These are phyloP conservation scores for Cercospora sp. DNA, from an alignment of 2,329 filamentous ascomycete species.

Conservation along the genomic window DNA sequence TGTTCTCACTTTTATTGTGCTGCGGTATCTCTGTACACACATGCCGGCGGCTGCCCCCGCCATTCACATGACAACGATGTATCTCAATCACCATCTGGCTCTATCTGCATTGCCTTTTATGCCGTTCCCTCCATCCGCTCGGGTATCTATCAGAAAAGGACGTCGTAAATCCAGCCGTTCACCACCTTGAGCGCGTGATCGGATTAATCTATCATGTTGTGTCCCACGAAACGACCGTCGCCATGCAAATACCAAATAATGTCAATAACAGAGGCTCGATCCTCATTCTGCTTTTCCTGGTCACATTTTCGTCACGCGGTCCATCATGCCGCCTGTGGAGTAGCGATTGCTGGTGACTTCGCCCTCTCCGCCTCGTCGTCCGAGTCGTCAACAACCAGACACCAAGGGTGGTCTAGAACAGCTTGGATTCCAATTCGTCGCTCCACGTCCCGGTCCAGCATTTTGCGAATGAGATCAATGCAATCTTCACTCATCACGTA, in stretches of 20 bases:
- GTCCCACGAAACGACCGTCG: not conserved
- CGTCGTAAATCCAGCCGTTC: conserved; percentile 5
- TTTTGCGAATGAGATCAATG: conserved; percentile 84
- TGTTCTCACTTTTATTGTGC: conserved; percentile 1
- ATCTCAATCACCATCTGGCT: conserved; percentile 2
- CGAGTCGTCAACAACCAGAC: conserved; percentile 36
- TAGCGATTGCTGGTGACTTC: conserved; percentile 7
- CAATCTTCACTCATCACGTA: conserved; percentile 87
- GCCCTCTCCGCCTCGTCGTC: conserved; percentile 20
- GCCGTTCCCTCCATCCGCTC: not conserved
- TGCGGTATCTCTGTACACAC: not conserved
- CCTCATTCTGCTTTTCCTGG: not conserved
- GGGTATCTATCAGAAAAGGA: conserved; percentile 17
- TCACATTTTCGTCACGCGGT: not conserved
- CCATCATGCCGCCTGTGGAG: not conserved
- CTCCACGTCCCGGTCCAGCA: conserved; percentile 88
- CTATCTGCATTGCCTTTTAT: conserved; percentile 1
- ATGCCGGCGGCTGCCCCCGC: not conserved
- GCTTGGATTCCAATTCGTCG: conserved; percentile 81
- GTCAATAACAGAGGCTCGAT: not conserved
- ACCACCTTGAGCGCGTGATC: conserved; percentile 3
- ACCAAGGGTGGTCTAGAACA: conserved; percentile 90
- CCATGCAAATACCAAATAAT: not conserved
- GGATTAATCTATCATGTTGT: conserved; percentile 4
- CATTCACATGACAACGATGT: not conserved